phyloP scores from a whole-genome alignment of 768 basidiomycete species.

The Paxillus rubicundulus region DNA sequence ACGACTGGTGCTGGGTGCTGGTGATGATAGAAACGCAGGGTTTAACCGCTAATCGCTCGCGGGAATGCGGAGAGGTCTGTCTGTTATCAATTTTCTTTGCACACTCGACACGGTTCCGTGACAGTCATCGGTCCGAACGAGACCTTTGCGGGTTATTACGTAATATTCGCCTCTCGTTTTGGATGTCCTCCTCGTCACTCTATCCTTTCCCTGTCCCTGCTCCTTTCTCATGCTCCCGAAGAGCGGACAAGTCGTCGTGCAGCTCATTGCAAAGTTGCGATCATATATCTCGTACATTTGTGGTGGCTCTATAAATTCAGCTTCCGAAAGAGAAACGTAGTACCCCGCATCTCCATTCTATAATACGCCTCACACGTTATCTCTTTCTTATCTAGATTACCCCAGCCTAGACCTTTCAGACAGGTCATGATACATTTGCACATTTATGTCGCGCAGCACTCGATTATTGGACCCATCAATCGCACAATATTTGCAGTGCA shows the following conservation, averaged over 20 bases:
- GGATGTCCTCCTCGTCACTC: not conserved
- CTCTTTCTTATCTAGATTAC: conserved; percentile 25
- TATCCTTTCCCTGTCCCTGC: not conserved
- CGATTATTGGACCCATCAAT: no score
- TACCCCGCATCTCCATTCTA: conserved; percentile 23
- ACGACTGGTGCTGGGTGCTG: not conserved
- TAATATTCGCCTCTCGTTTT: not conserved
- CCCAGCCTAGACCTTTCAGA: conserved; percentile 19
- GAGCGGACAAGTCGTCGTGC: not conserved
- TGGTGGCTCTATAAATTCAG: not conserved
- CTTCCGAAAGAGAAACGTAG: conserved; percentile 2
- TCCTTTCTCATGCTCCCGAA: not conserved
- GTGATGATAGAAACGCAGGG: not conserved
- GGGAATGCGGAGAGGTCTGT: not conserved
- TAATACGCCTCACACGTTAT: conserved; percentile 15
- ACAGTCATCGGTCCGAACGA: conserved; percentile 26
- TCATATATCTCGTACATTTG: not conserved
- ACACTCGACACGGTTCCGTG: conserved; percentile 16
- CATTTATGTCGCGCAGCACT: not conserved
- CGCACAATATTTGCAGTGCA: no score
- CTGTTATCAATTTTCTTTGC: conserved; percentile 1
- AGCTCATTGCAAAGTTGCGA: not conserved
- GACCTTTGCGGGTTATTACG: not conserved
- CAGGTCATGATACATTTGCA: not conserved
- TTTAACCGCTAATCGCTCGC: not conserved